Evolutionary conservation across 1,284 basidiomycete genomes (phyloP).

Genomic region (Heterobasidion irregulare): DNA sequence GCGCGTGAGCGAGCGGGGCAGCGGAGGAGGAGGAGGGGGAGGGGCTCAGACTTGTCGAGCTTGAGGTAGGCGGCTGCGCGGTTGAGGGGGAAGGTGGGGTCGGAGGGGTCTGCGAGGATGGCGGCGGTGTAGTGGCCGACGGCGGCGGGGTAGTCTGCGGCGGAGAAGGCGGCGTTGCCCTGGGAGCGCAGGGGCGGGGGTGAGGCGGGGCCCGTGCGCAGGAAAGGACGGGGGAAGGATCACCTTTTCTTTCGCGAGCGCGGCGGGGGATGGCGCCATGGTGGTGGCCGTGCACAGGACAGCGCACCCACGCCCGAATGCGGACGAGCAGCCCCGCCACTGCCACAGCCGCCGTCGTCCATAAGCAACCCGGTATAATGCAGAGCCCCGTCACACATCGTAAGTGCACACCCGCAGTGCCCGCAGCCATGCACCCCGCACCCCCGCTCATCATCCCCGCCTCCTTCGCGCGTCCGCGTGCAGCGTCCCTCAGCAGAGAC

Average conservation of each 20-base stretch:
- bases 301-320: background rate
- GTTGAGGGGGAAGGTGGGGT: constrained; percentile 67
- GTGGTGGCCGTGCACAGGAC: background rate
- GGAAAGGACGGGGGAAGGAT: background rate
- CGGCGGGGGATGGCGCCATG: constrained; percentile 10
- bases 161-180: constrained; percentile 55
- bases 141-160: constrained; percentile 40
- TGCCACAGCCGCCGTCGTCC: background rate
- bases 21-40: background rate
- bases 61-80: constrained; percentile 79
- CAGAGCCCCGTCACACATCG: background rate
- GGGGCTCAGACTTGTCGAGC: constrained; percentile 74
- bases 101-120: constrained; percentile 52
- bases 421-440: background rate
- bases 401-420: too few relatives aligned
- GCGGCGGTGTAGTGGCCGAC: constrained; percentile 70
- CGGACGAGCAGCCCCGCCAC: background rate
- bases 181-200: constrained; percentile 14
- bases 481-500: constrained; percentile 51
- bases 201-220: background rate
- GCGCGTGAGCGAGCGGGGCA: constrained; percentile 5
- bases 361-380: background rate
- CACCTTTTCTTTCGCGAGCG: constrained; percentile 24
- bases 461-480: background rate
- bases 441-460: constrained; percentile 1